Evolutionary conservation across 179 eudicot species (phyloP).

Genomic region (Silene vulgaris): DNA sequence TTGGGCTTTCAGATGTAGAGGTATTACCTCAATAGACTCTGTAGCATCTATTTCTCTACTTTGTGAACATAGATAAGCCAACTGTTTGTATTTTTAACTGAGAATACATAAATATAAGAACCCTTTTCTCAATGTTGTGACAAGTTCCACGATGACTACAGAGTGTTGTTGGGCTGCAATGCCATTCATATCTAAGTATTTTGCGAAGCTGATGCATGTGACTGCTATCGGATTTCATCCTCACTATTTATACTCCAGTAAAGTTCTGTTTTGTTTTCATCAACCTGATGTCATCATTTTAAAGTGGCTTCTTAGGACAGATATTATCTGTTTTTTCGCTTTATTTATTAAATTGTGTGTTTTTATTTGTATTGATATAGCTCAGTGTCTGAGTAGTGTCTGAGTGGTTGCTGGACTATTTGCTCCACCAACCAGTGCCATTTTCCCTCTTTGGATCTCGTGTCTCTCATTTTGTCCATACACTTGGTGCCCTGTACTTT

Average conservation of each 20-base stretch:
- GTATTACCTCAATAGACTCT: conserved; percentile 30
- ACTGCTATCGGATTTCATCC: neutral
- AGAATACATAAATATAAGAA: neutral
- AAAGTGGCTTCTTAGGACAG: neutral
- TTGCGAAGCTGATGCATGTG: neutral
- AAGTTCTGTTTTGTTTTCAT: neutral
- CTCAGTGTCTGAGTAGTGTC: too few species aligned
- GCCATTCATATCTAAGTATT: neutral
- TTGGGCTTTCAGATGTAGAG: conserved; percentile 72
- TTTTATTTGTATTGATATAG: neutral
- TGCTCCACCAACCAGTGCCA: neutral
- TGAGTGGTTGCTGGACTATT: too few species aligned
- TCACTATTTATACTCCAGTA: neutral
- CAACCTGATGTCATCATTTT: neutral
- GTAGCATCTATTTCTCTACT: conserved; percentile 3
- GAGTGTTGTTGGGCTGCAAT: neutral
- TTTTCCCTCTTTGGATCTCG: neutral
- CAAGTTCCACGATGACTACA: neutral
- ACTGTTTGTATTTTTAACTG: neutral
- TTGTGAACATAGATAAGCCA: neutral
- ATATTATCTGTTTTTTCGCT: neutral
- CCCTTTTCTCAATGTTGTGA: neutral
- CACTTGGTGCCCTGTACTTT: neutral
- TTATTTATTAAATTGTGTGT: neutral
- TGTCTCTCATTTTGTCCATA: neutral